These are phyloP conservation scores for Scheffersomyces ergatensis DNA, from an alignment of 805 yeast genomes.

Conservation along the genomic window DNA sequence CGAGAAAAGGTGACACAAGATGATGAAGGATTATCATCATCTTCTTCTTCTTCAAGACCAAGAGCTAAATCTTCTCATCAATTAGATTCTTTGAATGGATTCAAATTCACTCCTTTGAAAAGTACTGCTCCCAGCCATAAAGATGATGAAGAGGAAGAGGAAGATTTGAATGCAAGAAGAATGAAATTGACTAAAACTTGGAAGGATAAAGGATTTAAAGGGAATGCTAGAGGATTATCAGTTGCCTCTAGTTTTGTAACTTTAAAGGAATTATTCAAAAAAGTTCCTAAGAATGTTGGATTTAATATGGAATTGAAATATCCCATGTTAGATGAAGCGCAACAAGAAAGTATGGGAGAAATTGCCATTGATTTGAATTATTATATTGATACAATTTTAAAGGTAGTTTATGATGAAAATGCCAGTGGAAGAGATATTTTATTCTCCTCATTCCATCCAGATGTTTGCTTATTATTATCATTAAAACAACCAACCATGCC, in stretches of 20 bases:
- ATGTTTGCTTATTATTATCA: slow-evolving; percentile 78
- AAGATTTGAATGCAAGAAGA: slow-evolving; percentile 48
- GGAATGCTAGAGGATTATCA: slow-evolving; percentile 85
- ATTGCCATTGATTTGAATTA: slow-evolving; percentile 77
- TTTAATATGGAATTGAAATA: slow-evolving; percentile 93
- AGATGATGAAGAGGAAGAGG: slow-evolving; percentile 36
- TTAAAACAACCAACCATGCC: slow-evolving; percentile 94
- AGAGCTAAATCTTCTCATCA: slow-evolving; percentile 39
- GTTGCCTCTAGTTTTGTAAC: slow-evolving; percentile 93
- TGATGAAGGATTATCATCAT: slow-evolving; percentile 32
- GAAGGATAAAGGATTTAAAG: slow-evolving; percentile 83
- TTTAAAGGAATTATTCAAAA: slow-evolving; percentile 75
- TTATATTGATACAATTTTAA: slow-evolving; percentile 85
- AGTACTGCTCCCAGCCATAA: slow-evolving; percentile 1
- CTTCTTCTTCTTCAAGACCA: slow-evolving; percentile 36
- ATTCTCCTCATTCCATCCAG: slow-evolving; percentile 94
- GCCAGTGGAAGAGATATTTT: slow-evolving; percentile 80
- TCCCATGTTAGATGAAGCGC: slow-evolving; percentile 93
- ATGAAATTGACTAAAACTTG: slow-evolving; percentile 88
- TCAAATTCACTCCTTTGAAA: slow-evolving; percentile 5
- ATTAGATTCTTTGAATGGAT: slow-evolving; percentile 23
- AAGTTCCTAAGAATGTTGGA: slow-evolving; percentile 80
- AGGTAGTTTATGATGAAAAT: slow-evolving; percentile 71
- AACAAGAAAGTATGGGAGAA: slow-evolving; percentile 83
- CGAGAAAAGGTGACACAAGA: slow-evolving; percentile 26